These are phyloP conservation scores for Peronospora tabacina DNA, from an alignment of 352 stramenopile species.

Conservation along the genomic window DNA sequence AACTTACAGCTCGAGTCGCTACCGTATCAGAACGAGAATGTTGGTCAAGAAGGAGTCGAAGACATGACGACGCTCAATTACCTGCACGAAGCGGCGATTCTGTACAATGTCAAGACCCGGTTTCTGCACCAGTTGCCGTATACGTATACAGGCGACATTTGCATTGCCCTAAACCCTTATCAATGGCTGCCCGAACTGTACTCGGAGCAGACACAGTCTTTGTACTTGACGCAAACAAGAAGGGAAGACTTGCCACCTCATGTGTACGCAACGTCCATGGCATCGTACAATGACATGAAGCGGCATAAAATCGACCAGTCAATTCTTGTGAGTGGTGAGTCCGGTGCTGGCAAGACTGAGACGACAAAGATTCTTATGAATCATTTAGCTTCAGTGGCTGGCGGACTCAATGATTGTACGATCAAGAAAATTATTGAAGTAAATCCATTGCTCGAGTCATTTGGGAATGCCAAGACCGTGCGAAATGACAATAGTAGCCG, in stretches of 20 bases:
- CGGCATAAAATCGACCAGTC: conserved; percentile 62
- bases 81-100: conserved; percentile 85
- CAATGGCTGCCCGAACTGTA: conserved; percentile 87
- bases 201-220: conserved; percentile 49
- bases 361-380: conserved; percentile 88
- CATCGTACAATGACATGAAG: conserved; percentile 64
- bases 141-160: conserved; percentile 95
- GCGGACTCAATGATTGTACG: conserved; percentile 56
- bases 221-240: conserved; percentile 60
- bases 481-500: conserved; percentile 94
- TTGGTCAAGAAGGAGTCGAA: conserved; percentile 55
- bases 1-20: conserved; percentile 62
- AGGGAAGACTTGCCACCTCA: conserved; percentile 56
- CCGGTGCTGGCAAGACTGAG: conserved; percentile 83
- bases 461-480: conserved; percentile 91
- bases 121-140: conserved; percentile 89
- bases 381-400: conserved; percentile 67
- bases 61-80: conserved; percentile 87
- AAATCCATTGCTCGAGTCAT: conserved; percentile 79
- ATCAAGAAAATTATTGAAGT: conserved; percentile 82
- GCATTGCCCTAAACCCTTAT: conserved; percentile 96
- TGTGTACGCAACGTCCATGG: conserved; percentile 66
- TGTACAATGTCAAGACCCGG: conserved; percentile 87
- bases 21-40: conserved; percentile 71
- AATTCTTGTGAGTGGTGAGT: conserved; percentile 84